These are phyloP conservation scores for Fraxinus platypoda DNA, from an alignment of 305 asterid species.

Conservation along the genomic window DNA sequence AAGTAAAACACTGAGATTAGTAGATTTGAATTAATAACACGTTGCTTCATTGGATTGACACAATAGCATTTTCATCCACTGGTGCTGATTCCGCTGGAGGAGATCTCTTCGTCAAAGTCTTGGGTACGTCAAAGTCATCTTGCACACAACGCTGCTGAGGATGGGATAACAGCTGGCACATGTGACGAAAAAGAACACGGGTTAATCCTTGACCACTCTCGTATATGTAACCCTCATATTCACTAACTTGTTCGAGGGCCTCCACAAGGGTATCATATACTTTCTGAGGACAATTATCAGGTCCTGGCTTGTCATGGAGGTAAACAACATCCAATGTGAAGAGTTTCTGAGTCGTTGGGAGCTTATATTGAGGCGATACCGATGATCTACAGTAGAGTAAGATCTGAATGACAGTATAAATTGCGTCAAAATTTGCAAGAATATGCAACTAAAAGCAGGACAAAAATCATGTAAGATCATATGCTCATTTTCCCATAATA, in stretches of 20 bases:
- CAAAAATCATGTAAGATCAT: neutral
- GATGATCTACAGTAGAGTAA: slow-evolving; percentile 89
- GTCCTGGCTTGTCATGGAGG: slow-evolving; percentile 96
- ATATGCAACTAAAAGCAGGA: slow-evolving; percentile 4
- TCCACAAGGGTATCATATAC: slow-evolving; percentile 91
- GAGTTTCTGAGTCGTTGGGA: slow-evolving; percentile 61
- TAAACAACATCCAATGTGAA: slow-evolving; percentile 88
- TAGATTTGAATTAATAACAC: neutral
- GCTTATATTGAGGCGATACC: slow-evolving; percentile 58
- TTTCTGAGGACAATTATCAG: slow-evolving; percentile 84
- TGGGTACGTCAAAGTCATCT: slow-evolving; percentile 76
- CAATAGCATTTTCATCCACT: slow-evolving; percentile 46
- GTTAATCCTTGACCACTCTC: slow-evolving; percentile 92
- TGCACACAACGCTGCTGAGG: slow-evolving; percentile 90
- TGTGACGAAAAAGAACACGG: slow-evolving; percentile 71
- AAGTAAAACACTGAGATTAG: slow-evolving; percentile 1
- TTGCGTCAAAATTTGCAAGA: slow-evolving; percentile 4
- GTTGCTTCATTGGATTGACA: slow-evolving; percentile 46
- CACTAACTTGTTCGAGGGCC: slow-evolving; percentile 77
- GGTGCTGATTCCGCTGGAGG: slow-evolving; percentile 40
- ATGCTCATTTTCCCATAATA: neutral
- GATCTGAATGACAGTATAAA: slow-evolving; percentile 42
- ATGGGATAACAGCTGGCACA: slow-evolving; percentile 69
- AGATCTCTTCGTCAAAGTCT: slow-evolving; percentile 64
- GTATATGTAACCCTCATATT: slow-evolving; percentile 78